Evolutionary conservation across 2,329 filamentous ascomycete genomes (phyloP), one percentile per base, ranked within the genome.

Genomic region (Colletotrichum sp.): DNA sequence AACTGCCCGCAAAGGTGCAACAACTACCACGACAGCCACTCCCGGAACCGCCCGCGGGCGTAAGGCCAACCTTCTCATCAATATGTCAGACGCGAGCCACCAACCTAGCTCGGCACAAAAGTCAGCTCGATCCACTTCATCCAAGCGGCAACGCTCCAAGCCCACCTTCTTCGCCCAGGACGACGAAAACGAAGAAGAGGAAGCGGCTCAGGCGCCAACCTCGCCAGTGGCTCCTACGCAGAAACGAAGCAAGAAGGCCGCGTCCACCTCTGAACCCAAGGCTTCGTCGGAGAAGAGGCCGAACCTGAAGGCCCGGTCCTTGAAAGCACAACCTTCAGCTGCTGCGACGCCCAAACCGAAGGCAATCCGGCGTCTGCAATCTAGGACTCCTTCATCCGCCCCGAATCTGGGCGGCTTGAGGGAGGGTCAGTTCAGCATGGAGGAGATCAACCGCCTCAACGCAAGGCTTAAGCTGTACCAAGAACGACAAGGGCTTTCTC

Each of bases 121-220:
- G 36, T 76, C 71, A 21, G 72, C 21, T n/a, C 82, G 84, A 30
- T 82, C 86, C 39, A 85, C 84, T 36, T 81, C 84, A 71, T 83
- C 84, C 59, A 89, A 88, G 36, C 36, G 49, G n/a, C 75, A 76
- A 34, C 75, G 75, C 8, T 67, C 86, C 64, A 90, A 90, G 79
- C 86, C 87, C 12, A 88, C 87, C 21, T 88, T 84, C 71, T 88
- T 87, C 77, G 83, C 85, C 57, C 81, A 85, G 69, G 80, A 82
- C 3, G 78, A 78, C 0, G 80, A 79, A 8, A 64, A 71, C 16
- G 57, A 73, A 16, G 36, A 49, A 12, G 57, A 70, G 26, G 68
- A 69, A 64, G 15, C 21, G n/a, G 13, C 3, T 6, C 4, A 44
- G 62, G 16, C 62, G 13, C 30, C n/a, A 59, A 59, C 55, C 6